Conservation (phyloP, 2,329 filamentous ascomycete species). For the Pleurostoma richardsiae region DNA sequence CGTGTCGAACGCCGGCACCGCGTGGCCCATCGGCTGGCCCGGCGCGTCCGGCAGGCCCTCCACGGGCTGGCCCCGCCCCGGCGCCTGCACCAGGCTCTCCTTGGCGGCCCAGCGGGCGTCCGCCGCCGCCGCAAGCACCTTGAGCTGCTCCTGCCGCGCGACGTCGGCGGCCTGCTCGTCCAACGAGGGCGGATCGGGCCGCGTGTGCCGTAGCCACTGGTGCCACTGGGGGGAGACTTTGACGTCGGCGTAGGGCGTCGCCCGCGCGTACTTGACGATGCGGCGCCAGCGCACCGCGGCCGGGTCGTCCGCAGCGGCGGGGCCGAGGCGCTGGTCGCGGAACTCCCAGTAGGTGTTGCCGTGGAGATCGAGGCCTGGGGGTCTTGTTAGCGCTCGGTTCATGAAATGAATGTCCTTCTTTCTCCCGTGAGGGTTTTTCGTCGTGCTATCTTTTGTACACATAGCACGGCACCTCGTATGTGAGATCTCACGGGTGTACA, state of each 20-base stretch:
- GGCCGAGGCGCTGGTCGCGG: slow-evolving; percentile 36
- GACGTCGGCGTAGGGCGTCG: slow-evolving; percentile 49
- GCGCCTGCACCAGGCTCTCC: slow-evolving; percentile 39
- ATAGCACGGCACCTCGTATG: no score
- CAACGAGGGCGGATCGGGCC: slow-evolving; percentile 47
- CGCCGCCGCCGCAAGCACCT: slow-evolving; percentile 52
- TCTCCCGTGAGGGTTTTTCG: no score
- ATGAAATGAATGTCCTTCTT: no score
- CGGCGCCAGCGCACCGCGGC: slow-evolving; percentile 48
- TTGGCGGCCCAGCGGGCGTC: slow-evolving; percentile 62
- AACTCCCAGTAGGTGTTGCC: slow-evolving; percentile 70
- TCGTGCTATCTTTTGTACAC: no score
- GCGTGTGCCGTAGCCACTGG: slow-evolving; percentile 62
- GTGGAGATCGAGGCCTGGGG: slow-evolving; percentile 56
- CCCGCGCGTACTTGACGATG: slow-evolving; percentile 54
- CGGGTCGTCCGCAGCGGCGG: slow-evolving; percentile 21
- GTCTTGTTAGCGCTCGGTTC: background rate
- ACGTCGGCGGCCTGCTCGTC: slow-evolving; percentile 52
- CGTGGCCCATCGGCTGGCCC: slow-evolving; percentile 16
- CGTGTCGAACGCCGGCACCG: slow-evolving; percentile 18
- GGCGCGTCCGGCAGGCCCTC: slow-evolving; percentile 40
- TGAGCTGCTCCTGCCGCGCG: slow-evolving; percentile 45
- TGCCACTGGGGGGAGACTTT: slow-evolving; percentile 60
- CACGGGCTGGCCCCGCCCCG: slow-evolving; percentile 16
- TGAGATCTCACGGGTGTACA: slow-evolving; percentile 11